Conservation (phyloP, 441 rosid genomes). For the Populus hybrid region DNA sequence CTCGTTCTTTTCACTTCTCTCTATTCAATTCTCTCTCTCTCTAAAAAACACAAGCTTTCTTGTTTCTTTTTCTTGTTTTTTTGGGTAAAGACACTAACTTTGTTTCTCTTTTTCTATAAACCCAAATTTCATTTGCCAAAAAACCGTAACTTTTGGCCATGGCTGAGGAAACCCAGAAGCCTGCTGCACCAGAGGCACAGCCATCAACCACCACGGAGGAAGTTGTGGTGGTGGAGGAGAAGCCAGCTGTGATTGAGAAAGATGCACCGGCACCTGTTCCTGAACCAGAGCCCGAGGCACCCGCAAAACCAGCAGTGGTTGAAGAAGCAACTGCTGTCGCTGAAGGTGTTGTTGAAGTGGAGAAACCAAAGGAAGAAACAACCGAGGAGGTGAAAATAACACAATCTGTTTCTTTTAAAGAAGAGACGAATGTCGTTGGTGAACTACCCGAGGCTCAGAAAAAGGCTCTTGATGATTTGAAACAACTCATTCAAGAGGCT, state of each 20-base stretch:
- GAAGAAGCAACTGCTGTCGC: slow-evolving; percentile 18
- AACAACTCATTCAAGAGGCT: slow-evolving; percentile 60
- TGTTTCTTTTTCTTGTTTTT: not conserved
- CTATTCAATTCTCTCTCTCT: slow-evolving; percentile 5
- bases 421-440: slow-evolving; percentile 43
- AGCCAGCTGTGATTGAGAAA: slow-evolving; percentile 24
- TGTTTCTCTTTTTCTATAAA: not conserved
- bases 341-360: slow-evolving; percentile 27
- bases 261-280: slow-evolving; percentile 19
- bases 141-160: slow-evolving; percentile 11
- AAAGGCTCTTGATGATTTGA: slow-evolving; percentile 74
- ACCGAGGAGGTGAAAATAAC: slow-evolving; percentile 24
- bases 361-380: slow-evolving; percentile 4
- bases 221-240: slow-evolving; percentile 32
- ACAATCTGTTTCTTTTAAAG: slow-evolving; percentile 52
- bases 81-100: not conserved
- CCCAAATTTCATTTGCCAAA: not conserved
- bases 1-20: not conserved
- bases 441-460: slow-evolving; percentile 61
- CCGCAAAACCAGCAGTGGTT: slow-evolving; percentile 7
- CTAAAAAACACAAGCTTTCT: not conserved
- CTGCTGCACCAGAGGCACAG: slow-evolving; percentile 31
- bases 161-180: slow-evolving; percentile 60
- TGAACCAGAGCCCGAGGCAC: slow-evolving; percentile 18
- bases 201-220: slow-evolving; percentile 32